Conservation (phyloP, 1,139 yeast genomes). For the Citeromyces hawaiiensis region DNA sequence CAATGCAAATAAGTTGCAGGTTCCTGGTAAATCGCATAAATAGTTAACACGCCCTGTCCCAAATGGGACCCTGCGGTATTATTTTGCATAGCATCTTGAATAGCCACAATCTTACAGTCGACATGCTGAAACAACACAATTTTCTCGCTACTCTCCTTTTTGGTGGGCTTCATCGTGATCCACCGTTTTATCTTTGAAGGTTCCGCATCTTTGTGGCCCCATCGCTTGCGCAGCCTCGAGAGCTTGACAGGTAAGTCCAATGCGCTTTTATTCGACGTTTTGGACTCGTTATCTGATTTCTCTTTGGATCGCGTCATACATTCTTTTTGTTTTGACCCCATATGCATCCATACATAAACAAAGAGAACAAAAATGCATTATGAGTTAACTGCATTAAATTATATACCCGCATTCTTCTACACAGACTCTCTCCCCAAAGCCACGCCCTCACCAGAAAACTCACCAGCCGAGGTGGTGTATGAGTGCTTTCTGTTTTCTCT, state of each 20-base stretch:
- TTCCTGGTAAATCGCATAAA: slow-evolving; percentile 52
- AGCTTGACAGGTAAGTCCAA: background rate
- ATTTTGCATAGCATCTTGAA: background rate
- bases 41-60: slow-evolving; percentile 50
- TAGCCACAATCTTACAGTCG: background rate
- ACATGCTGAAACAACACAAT: background rate
- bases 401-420: too few species aligned
- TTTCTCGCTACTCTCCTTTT: background rate
- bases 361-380: too few species aligned
- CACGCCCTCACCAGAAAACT: background rate
- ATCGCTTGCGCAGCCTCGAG: background rate
- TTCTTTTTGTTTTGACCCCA: background rate
- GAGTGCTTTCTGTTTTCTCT: slow-evolving; percentile 20
- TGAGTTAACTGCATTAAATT: background rate
- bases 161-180: background rate
- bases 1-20: slow-evolving; percentile 50
- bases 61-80: slow-evolving; percentile 9
- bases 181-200: background rate
- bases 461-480: background rate
- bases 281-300: background rate
- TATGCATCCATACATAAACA: background rate
- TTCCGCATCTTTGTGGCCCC: background rate
- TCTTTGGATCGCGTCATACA: background rate
- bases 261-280: background rate
- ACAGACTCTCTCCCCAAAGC: background rate